Evolutionary conservation across 1,284 basidiomycete genomes (phyloP).

Genomic region (Ganoderma lucidum): DNA sequence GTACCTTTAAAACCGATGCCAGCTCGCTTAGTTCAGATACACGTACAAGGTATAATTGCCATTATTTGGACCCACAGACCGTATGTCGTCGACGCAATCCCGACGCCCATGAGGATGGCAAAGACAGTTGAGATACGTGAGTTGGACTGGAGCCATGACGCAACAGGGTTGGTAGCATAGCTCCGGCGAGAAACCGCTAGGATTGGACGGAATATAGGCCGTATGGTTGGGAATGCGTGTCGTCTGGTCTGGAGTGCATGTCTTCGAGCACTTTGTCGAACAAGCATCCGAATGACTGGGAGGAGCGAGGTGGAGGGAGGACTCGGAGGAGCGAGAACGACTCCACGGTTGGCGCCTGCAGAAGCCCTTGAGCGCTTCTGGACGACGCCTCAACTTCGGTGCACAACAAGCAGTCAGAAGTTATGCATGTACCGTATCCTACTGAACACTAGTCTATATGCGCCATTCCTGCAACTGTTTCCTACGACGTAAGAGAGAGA

Average conservation of each 20-base stretch:
- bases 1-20: slow-evolving; percentile 51
- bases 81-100: slow-evolving; percentile 57
- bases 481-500: too few relatives aligned
- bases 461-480: too few relatives aligned
- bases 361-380: too few relatives aligned
- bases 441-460: too few relatives aligned
- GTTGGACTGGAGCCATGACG: slow-evolving; percentile 31
- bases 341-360: too few relatives aligned
- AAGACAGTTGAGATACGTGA: slow-evolving; percentile 55
- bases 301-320: neutral
- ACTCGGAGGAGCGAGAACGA: neutral
- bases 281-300: neutral
- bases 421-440: too few relatives aligned
- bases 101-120: slow-evolving; percentile 54
- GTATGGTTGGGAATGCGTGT: neutral
- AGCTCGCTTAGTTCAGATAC: neutral
- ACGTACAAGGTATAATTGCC: neutral
- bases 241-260: neutral
- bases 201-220: neutral
- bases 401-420: too few relatives aligned
- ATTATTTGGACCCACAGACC: slow-evolving; percentile 56
- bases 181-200: neutral
- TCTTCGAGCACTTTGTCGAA: neutral
- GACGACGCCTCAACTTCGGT: too few relatives aligned
- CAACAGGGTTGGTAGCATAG: slow-evolving; percentile 9